Evolutionary conservation across 441 rosid genomes (phyloP).

Genomic region (Kokia cookei): DNA sequence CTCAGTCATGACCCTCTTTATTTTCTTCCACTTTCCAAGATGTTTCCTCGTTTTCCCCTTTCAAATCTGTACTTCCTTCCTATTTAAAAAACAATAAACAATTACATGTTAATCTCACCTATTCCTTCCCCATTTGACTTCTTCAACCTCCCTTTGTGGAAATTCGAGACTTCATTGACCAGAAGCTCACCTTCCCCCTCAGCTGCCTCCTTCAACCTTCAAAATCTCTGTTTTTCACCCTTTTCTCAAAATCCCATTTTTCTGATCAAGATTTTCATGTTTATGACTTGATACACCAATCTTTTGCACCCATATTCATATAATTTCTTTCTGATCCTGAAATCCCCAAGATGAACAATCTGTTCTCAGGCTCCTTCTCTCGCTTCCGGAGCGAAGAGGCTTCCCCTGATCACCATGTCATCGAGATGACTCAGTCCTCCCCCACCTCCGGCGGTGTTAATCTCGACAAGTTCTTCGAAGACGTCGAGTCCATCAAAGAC

Average conservation of each 20-base stretch:
- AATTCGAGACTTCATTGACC: not conserved
- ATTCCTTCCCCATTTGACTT: not conserved
- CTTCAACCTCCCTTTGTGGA: not conserved
- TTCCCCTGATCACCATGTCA: constrained; percentile 30
- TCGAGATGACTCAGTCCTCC: constrained; percentile 42
- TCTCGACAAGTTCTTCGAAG: constrained; percentile 65
- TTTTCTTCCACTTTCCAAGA: constrained; percentile 18
- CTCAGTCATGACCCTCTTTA: not conserved
- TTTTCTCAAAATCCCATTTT: not conserved
- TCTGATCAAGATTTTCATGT: not conserved
- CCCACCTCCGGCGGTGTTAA: constrained; percentile 45
- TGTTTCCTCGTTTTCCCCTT: not conserved
- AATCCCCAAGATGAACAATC: constrained; percentile 49
- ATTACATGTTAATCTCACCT: not conserved
- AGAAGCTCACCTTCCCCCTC: not conserved
- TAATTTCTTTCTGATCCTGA: not conserved
- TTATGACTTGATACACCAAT: not conserved
- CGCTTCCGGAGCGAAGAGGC: constrained; percentile 50
- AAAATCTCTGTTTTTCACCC: not conserved
- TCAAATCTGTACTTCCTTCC: not conserved
- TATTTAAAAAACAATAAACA: constrained; percentile 14
- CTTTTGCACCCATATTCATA: not conserved
- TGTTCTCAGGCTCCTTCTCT: constrained; percentile 74
- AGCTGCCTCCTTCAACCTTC: not conserved
- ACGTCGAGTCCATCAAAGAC: constrained; percentile 62